Base-by-base conservation (phyloP, 306 rosid species). In the Malus sylvestris region DNA sequence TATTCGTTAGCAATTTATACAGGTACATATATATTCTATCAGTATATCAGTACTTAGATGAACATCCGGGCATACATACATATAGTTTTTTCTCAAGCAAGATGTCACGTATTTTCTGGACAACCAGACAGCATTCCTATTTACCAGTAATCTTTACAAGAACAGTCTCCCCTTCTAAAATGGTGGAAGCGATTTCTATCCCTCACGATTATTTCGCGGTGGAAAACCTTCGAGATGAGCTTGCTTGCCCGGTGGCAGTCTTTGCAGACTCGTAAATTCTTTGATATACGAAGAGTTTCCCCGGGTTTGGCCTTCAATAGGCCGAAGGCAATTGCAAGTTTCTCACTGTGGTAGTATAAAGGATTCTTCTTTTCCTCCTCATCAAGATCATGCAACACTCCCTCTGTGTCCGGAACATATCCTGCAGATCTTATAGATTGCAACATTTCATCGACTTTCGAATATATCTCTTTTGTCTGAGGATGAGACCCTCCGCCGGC, bases 171-270 rank as follows among this genome's bases (percentile, higher is more conserved):
- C 40, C 55, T 60, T 53, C 67, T 68, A 78, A 91, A 91, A 82
- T 89, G 92, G 81, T 91, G 93, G 89, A 91, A 89, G 4, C 92
- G 84, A 59, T 78, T 85, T 76, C 91, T 75, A 64, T 91, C 94
- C 78, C 93, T 85, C 35, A 89, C 81, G 64, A 91, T 76, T 15
- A 91, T 86, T 66, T 83, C 78, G 2, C 92, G 83, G 15, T 73
- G 42, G 70, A 75, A 89, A 57, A 72, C 80, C 79, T 82, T 83
- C 1, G 94, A 87, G 70, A 91, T 74, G 29, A 84, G 75, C 75
- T 91, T 91, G 10, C 67, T 49, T 61, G 91, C 92, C 69, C 81
- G 84, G 85, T 91, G 97, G 78, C 94, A 91, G 78, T 91, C 97
- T 68, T 65, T 87, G 73, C 87, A 86, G n/a, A 87, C 81, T 33